Conservation (phyloP, 345 rosid species). For the Citrus glauca region DNA sequence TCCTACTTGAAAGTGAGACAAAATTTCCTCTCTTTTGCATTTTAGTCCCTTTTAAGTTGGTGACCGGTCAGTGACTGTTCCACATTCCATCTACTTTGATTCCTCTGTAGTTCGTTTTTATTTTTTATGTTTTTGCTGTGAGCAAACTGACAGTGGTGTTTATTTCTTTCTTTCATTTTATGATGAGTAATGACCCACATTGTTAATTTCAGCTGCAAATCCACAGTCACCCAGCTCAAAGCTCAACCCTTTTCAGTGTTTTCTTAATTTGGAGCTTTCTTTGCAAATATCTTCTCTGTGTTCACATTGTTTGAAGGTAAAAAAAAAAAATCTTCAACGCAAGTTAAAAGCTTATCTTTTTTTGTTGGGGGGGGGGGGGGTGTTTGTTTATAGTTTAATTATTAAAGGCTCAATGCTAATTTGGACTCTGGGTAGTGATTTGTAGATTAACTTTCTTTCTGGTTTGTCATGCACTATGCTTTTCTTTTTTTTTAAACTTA, state of each 20-base stretch:
- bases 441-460: not conserved
- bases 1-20: not conserved
- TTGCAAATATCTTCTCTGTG: slow-evolving; percentile 19
- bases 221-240: slow-evolving; percentile 13
- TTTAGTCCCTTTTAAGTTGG: slow-evolving; percentile 20
- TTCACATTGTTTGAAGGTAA: slow-evolving; percentile 30
- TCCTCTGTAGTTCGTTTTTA: slow-evolving; percentile 14
- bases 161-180: slow-evolving; percentile 9
- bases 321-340: slow-evolving; percentile 5
- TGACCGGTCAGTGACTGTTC: slow-evolving; percentile 20
- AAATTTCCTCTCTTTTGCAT: slow-evolving; percentile 9
- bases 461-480: not conserved
- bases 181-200: slow-evolving; percentile 23
- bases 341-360: slow-evolving; percentile 19
- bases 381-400: not conserved
- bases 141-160: slow-evolving; percentile 19
- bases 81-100: slow-evolving; percentile 28
- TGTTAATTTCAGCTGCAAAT: slow-evolving; percentile 22
- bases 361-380: too few relatives aligned
- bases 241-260: slow-evolving; percentile 3
- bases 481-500: not conserved
- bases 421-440: not conserved
- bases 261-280: slow-evolving; percentile 24
- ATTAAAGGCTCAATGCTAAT: slow-evolving; percentile 1
- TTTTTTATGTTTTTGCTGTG: slow-evolving; percentile 21